phyloP scores from a whole-genome alignment of 2,329 filamentous ascomycete genomes.

The Fusarium transvaalense region DNA sequence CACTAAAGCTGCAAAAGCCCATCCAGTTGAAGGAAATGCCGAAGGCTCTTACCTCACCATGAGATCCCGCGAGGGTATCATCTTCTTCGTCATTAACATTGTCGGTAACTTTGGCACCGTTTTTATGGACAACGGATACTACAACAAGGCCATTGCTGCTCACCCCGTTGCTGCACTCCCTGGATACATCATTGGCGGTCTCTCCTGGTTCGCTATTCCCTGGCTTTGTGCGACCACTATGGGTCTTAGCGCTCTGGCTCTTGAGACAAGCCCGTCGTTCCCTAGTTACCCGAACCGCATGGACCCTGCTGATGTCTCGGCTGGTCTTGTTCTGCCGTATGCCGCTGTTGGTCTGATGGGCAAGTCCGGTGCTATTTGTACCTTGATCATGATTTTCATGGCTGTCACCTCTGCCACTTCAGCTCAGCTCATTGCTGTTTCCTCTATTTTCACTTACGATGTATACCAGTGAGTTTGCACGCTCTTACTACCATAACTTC shows the following conservation, averaged over 20 bases:
- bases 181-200: constrained; percentile 87
- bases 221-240: constrained; percentile 91
- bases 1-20: constrained; percentile 72
- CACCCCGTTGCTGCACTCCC: constrained; percentile 87
- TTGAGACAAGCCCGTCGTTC: constrained; percentile 67
- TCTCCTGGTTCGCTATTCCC: constrained; percentile 93
- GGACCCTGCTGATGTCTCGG: constrained; percentile 73
- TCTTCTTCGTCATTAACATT: constrained; percentile 91
- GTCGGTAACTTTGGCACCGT: constrained; percentile 88
- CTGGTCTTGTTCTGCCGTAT: constrained; percentile 86
- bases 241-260: constrained; percentile 82
- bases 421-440: constrained; percentile 87
- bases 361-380: constrained; percentile 43
- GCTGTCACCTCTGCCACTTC: constrained; percentile 88
- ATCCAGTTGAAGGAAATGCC: constrained; percentile 84
- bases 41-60: constrained; percentile 89
- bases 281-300: constrained; percentile 61
- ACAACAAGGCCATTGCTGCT: constrained; percentile 93
- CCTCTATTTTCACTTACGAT: constrained; percentile 72
- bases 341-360: constrained; percentile 85
- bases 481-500: fast-evolving
- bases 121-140: constrained; percentile 88
- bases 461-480: constrained; percentile 22
- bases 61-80: constrained; percentile 76
- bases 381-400: constrained; percentile 48